Percentiles rank a stretch among this genome's conserved stretches.
These are phyloP conservation scores for Sporothrix inflata DNA, from an alignment of 2,329 filamentous ascomycete species.

Conservation along the genomic window DNA sequence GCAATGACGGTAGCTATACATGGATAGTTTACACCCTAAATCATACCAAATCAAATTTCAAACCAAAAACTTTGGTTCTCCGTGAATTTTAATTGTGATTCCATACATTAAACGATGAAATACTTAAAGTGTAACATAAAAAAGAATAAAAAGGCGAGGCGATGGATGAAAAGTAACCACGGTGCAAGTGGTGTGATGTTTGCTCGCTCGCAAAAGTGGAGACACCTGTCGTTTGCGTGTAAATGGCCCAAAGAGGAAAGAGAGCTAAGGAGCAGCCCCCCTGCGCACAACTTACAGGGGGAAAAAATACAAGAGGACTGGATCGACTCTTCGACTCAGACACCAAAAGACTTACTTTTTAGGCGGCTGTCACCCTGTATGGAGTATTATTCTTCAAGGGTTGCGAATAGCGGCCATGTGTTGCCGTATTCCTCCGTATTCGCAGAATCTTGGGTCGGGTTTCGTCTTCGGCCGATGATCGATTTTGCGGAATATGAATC, in stretches of 20 bases:
- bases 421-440: not conserved
- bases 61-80: not conserved
- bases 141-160: not conserved
- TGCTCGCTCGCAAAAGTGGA: not conserved
- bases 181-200: not conserved
- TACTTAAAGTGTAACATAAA: no score
- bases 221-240: conserved; percentile 6
- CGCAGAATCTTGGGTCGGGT: not conserved
- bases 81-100: not conserved
- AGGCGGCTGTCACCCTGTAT: no score
- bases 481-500: not conserved
- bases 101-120: not conserved
- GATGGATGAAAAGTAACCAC: no score
- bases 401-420: not conserved
- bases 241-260: conserved; percentile 24
- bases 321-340: not conserved
- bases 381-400: not conserved
- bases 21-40: not conserved
- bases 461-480: not conserved
- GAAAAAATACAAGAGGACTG: not conserved
- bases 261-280: not conserved
- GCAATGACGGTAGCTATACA: not conserved
- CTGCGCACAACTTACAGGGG: not conserved
- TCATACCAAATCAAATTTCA: not conserved
- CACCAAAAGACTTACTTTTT: not conserved